Conservation (phyloP, 140 eudicot species). For the Bidens hawaiensis region DNA sequence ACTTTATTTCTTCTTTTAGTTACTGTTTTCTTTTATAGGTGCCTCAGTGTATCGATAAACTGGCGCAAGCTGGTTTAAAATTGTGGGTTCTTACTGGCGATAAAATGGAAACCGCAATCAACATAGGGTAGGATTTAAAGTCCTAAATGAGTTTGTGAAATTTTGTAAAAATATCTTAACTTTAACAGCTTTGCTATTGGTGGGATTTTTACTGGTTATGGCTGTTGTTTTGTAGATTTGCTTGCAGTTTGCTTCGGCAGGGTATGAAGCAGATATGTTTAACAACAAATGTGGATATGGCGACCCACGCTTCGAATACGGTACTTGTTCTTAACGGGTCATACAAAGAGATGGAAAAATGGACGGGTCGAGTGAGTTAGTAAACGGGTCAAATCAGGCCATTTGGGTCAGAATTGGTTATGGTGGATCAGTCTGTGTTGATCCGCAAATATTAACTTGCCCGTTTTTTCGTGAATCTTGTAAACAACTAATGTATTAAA, state of each 20-base stretch:
- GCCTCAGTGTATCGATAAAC: constrained; percentile 94
- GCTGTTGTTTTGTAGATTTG: constrained; percentile 53
- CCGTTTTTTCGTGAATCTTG: not conserved
- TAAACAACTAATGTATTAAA: not conserved
- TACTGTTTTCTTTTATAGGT: constrained; percentile 42
- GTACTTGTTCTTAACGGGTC: constrained; percentile 28
- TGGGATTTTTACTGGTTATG: no score
- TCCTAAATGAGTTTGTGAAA: not conserved
- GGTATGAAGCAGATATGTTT: constrained; percentile 94
- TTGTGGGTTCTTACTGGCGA: constrained; percentile 98
- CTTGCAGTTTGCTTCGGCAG: constrained; percentile 94
- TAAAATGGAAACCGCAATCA: constrained; percentile 99
- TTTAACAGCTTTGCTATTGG: no score
- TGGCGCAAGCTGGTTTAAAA: constrained; percentile 97
- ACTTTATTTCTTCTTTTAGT: not conserved
- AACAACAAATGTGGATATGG: constrained; percentile 48
- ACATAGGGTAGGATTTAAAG: constrained; percentile 62
- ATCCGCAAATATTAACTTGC: not conserved
- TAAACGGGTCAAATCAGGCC: no score
- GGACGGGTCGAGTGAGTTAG: not conserved
- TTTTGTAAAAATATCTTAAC: not conserved
- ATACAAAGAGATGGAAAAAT: not conserved
- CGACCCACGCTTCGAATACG: constrained; percentile 45
- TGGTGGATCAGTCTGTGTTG: not conserved
- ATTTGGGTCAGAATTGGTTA: not conserved